Percentiles rank a stretch among this genome's conserved stretches.
Evolutionary conservation across 371 early-diverging fungal genomes (phyloP).

Genomic region (Mucor sp.): DNA sequence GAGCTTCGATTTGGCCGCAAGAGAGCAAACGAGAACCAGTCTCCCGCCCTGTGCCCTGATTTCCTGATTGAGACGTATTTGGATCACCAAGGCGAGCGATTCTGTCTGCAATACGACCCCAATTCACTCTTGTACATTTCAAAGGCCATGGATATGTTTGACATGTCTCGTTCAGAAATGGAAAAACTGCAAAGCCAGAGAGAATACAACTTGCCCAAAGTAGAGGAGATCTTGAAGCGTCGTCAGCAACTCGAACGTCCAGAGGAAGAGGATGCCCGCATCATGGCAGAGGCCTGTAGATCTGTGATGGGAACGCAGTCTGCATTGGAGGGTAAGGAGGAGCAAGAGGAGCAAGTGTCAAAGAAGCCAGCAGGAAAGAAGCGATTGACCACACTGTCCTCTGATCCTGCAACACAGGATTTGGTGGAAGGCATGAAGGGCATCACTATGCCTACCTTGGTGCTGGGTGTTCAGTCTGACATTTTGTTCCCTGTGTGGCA

Average conservation of each 20-base stretch:
- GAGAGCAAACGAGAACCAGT: conserved; percentile 67
- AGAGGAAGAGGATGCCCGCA: conserved; percentile 4
- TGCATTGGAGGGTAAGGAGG: conserved; percentile 35
- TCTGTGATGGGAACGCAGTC: conserved; percentile 30
- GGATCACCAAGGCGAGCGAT: conserved; percentile 94
- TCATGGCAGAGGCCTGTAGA: conserved; percentile 34
- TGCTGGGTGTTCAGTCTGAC: conserved; percentile 94
- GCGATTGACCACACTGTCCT: conserved; percentile 29
- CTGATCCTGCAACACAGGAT: conserved; percentile 57
- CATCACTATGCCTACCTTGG: conserved; percentile 77
- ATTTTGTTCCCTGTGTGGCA: conserved; percentile 95
- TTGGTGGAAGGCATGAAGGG: conserved; percentile 58
- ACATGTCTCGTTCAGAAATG: conserved; percentile 70
- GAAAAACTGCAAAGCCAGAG: conserved; percentile 50
- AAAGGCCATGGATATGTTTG: conserved; percentile 98
- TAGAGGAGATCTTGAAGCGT: conserved; percentile 30
- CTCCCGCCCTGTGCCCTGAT: conserved; percentile 90
- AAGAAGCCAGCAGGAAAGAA: conserved; percentile 4
- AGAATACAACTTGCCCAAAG: conserved; percentile 33
- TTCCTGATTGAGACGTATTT: conserved; percentile 95
- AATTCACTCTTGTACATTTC: conserved; percentile 93
- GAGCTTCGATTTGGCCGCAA: conserved; percentile 92
- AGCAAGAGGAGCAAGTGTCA: background rate
- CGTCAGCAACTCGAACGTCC: background rate
- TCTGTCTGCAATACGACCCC: conserved; percentile 91